phyloP scores from a whole-genome alignment of 805 yeast genomes.

The Hanseniaspora hatyaiensis region DNA sequence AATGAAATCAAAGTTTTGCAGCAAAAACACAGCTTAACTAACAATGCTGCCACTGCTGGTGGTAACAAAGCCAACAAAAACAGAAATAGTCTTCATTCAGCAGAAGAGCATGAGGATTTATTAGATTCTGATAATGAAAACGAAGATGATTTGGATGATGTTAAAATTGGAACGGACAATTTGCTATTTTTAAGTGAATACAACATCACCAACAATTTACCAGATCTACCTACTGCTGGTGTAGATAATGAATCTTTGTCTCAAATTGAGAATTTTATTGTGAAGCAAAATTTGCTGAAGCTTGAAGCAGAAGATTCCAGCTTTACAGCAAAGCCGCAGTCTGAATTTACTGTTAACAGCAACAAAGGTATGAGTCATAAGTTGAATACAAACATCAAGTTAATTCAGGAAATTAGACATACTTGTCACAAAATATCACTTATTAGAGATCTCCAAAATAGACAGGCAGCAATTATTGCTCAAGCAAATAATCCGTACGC shows the following conservation, averaged over 20 bases:
- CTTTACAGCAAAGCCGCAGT: slow-evolving; percentile 25
- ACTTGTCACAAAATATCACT: slow-evolving; percentile 79
- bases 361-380: slow-evolving; percentile 50
- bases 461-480: slow-evolving; percentile 15
- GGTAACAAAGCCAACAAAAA: slow-evolving; percentile 15
- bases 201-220: slow-evolving; percentile 71
- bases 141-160: slow-evolving; percentile 32
- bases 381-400: slow-evolving; percentile 52
- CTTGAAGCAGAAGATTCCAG: slow-evolving; percentile 17
- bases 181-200: slow-evolving; percentile 68
- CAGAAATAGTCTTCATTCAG: no score
- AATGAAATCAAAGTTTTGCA: slow-evolving; percentile 26
- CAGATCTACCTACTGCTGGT: slow-evolving; percentile 49
- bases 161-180: slow-evolving; percentile 40
- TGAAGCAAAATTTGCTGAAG: slow-evolving; percentile 24
- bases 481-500: slow-evolving; percentile 15
- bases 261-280: slow-evolving; percentile 35
- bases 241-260: slow-evolving; percentile 38
- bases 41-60: slow-evolving; percentile 7
- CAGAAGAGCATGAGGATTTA: not conserved
- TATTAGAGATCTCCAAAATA: slow-evolving; percentile 78
- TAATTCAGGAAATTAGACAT: slow-evolving; percentile 80
- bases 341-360: slow-evolving; percentile 31
- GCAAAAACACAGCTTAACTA: slow-evolving; percentile 14
- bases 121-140: slow-evolving; percentile 16